Conservation (phyloP, 2,329 filamentous ascomycete genomes). For the Aspergillus viridinutans region DNA sequence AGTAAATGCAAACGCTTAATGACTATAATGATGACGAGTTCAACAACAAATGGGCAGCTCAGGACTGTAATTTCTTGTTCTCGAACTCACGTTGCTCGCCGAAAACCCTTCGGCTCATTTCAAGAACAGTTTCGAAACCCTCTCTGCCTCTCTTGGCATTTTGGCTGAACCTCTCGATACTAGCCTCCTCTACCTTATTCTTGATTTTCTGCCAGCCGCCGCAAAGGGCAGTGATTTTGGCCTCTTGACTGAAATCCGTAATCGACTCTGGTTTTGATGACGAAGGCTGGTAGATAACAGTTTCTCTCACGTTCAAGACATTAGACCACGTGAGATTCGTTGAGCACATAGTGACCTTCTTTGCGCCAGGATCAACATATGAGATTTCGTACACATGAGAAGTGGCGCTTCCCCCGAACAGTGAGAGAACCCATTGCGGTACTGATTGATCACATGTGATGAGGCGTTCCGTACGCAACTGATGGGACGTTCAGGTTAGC, state of each 20-base stretch:
- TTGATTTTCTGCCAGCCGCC: slow-evolving; percentile 97
- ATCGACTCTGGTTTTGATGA: slow-evolving; percentile 45
- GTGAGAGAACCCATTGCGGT: slow-evolving; percentile 59
- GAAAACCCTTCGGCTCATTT: slow-evolving; percentile 88
- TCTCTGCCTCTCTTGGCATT: slow-evolving; percentile 88
- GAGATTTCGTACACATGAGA: slow-evolving; percentile 92
- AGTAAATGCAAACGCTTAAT: slow-evolving; percentile 31
- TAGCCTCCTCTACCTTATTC: slow-evolving; percentile 90
- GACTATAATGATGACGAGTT: slow-evolving; percentile 3
- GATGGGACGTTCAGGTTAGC: slow-evolving; percentile 11
- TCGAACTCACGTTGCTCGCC: slow-evolving; percentile 75
- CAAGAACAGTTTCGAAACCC: slow-evolving; percentile 90
- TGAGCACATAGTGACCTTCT: slow-evolving; percentile 94
- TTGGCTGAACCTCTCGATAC: slow-evolving; percentile 82
- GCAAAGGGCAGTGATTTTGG: slow-evolving; percentile 87
- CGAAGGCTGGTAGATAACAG: slow-evolving; percentile 75
- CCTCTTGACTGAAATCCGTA: slow-evolving; percentile 84
- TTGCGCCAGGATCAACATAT: slow-evolving; percentile 78
- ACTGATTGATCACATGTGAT: slow-evolving; percentile 49
- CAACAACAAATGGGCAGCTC: slow-evolving; percentile 2
- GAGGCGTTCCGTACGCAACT: slow-evolving; percentile 68
- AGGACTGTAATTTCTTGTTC: slow-evolving; percentile 39
- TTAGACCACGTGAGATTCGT: slow-evolving; percentile 93
- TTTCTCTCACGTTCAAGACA: slow-evolving; percentile 86
- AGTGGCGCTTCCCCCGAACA: slow-evolving; percentile 75